Evolutionary conservation across 148 eudicot species (phyloP), one percentile per base, ranked within the genome.

Genomic region (Oxyria digyna): DNA sequence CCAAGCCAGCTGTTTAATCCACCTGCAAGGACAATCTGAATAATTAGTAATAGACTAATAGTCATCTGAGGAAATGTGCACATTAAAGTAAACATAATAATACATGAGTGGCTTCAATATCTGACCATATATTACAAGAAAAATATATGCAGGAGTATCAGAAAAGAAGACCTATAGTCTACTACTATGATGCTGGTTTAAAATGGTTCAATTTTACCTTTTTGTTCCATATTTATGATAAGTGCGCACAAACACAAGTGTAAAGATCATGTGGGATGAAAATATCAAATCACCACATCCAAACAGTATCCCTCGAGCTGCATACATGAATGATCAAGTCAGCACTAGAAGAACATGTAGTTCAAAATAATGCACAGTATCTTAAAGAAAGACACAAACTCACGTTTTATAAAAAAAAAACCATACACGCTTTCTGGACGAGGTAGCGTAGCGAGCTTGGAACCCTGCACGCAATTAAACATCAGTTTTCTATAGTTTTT

Each of bases 281-380:
- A 94, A 94, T 78, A 94, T 94, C 71, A 94, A 82, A 74, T 94
- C 98, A 52, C 98, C 96, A 84, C 99, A 90, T n/a, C 99, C 99
- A 78, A 82, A 91, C 23, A 88, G 87, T 49, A 87, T 79, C 20
- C 97, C 97, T 24, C 80, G 81, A 86, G 91, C 98, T 90, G 93
- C 83, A 85, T 4, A 50, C 70, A 18, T 18, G 63, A 27, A 63
- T 63, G 29, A 74, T 32, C 9, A 50, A 17, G 54, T 81, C 32
- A 75, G 76, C 65, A 73, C 49, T 15, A 14, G 9, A 59, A 17
- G 31, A 29, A 17, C 65, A 6, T 29, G 10, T 6, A 14, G 9
- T 29, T 29, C 37, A 59, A n/a, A 31, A 1, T 27, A 59, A 59
- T 29, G 65, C 35, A 29, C 37, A 59, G 6, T n/a, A 29, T 59